phyloP scores from a whole-genome alignment of 768 basidiomycete species.

The Gloeostereum incarnatum region DNA sequence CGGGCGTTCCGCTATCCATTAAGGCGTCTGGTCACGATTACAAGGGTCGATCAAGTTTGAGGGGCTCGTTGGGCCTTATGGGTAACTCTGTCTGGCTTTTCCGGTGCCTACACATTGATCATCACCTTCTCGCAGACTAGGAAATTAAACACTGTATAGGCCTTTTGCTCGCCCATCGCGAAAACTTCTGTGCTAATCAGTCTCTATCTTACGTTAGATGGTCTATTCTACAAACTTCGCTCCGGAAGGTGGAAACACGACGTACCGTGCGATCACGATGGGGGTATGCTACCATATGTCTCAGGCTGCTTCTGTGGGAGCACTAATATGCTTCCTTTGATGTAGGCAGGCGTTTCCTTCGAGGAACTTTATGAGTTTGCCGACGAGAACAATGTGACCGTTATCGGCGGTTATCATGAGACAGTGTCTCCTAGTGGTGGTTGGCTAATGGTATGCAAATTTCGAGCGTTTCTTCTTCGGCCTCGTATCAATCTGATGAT shows the following conservation, averaged over 20 bases:
- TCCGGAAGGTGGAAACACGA: constrained; percentile 10
- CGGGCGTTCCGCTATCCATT: constrained; percentile 15
- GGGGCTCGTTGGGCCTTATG: constrained; percentile 15
- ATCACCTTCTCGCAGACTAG: neutral
- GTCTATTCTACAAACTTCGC: constrained; percentile 10
- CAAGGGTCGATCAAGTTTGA: constrained; percentile 16
- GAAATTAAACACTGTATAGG: constrained; percentile 5
- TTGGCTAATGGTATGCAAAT: constrained; percentile 10
- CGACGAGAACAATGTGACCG: constrained; percentile 22
- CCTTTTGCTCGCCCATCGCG: neutral
- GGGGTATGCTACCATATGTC: constrained; percentile 12
- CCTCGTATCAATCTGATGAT: neutral
- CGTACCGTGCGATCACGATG: constrained; percentile 15
- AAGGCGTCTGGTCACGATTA: constrained; percentile 21
- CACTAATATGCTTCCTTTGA: neutral
- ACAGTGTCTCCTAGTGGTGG: constrained; percentile 23
- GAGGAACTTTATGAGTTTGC: constrained; percentile 23
- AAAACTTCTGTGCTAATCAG: neutral
- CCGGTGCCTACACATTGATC: neutral
- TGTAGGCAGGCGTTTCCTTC: constrained; percentile 20
- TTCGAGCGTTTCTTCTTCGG: neutral
- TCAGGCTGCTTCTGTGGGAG: neutral
- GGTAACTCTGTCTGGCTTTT: constrained; percentile 9
- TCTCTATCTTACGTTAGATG: neutral
- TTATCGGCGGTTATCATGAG: constrained; percentile 21